phyloP scores from a whole-genome alignment of 805 yeast species.

The Barnettozyma californica region DNA sequence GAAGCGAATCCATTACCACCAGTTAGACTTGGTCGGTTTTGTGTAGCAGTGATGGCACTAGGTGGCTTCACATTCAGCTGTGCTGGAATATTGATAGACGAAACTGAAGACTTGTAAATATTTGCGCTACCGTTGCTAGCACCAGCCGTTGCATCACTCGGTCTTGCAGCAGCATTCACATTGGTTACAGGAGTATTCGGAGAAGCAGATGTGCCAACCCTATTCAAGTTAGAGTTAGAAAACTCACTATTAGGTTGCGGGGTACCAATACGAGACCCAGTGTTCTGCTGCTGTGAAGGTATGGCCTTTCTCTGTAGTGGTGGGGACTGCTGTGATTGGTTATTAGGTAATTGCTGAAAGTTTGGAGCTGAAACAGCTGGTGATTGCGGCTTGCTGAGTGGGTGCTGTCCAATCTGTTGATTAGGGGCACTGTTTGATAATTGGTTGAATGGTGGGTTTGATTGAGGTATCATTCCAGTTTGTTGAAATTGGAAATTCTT shows the following conservation, averaged over 20 bases:
- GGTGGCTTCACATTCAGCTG: constrained; percentile 63
- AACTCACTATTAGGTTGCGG: constrained; percentile 17
- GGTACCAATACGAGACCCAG: constrained; percentile 17
- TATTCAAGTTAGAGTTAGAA: constrained; percentile 11
- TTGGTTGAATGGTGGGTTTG: background rate
- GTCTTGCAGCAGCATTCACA: constrained; percentile 45
- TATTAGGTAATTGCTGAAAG: background rate
- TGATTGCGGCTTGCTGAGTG: constrained; percentile 8
- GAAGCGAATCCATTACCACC: constrained; percentile 77
- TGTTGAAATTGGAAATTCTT: constrained; percentile 8
- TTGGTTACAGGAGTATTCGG: constrained; percentile 37
- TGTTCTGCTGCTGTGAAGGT: constrained; percentile 12
- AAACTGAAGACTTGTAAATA: constrained; percentile 40
- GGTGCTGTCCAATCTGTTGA: background rate
- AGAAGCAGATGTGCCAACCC: constrained; percentile 21
- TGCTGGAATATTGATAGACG: constrained; percentile 68
- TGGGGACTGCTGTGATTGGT: constrained; percentile 16
- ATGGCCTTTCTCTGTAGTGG: constrained; percentile 9
- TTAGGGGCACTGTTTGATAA: background rate
- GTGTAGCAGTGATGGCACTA: constrained; percentile 57
- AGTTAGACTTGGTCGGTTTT: constrained; percentile 74
- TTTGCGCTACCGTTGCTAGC: constrained; percentile 24
- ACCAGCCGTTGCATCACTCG: constrained; percentile 26
- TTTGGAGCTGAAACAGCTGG: constrained; percentile 2
- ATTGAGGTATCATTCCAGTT: background rate